phyloP scores from a whole-genome alignment of 495 filamentous ascomycete genomes.

The Penicillium waksmanii region DNA sequence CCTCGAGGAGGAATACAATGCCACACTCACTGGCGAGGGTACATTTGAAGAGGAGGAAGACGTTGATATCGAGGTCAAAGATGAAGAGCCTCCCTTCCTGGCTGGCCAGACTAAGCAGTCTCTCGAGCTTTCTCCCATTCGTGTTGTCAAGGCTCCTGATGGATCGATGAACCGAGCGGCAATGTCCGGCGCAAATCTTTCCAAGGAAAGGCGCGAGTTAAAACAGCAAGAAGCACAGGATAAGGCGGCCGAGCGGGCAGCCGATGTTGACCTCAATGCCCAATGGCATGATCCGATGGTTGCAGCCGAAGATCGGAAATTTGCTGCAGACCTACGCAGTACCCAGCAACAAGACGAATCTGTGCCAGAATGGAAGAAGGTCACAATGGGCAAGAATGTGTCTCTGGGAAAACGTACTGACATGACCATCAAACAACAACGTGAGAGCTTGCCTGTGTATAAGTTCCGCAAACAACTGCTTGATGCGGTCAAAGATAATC shows the following conservation, averaged over 20 bases:
- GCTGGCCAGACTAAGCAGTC: slow-evolving; percentile 96
- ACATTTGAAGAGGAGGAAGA: slow-evolving; percentile 96
- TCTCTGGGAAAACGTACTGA: slow-evolving; percentile 84
- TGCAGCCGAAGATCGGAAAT: slow-evolving; percentile 77
- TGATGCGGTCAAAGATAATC: slow-evolving; percentile 84
- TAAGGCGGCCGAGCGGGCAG: slow-evolving; percentile 75
- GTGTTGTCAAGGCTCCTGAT: slow-evolving; percentile 96
- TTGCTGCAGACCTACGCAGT: slow-evolving; percentile 79
- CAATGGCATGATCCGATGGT: slow-evolving; percentile 99
- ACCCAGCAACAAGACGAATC: slow-evolving; percentile 60
- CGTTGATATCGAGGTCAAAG: slow-evolving; percentile 92
- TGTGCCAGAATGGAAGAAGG: slow-evolving; percentile 92
- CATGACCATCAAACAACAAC: slow-evolving; percentile 93
- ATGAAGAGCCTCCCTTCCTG: slow-evolving; percentile 96
- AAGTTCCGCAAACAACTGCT: slow-evolving; percentile 88
- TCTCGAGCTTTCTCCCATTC: slow-evolving; percentile 89
- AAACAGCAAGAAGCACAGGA: slow-evolving; percentile 87
- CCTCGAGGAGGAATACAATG: slow-evolving; percentile 91
- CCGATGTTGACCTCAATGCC: slow-evolving; percentile 80
- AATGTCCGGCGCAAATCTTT: slow-evolving; percentile 87
- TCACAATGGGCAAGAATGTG: slow-evolving; percentile 78
- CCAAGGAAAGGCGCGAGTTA: slow-evolving; percentile 87
- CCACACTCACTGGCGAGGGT: slow-evolving; percentile 81
- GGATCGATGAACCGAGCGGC: slow-evolving; percentile 94
- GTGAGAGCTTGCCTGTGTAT: slow-evolving; percentile 87